Percentiles rank a stretch among this genome's conserved stretches.
These are phyloP conservation scores for Sphagnurus paluster DNA, from an alignment of 1,284 basidiomycete genomes.

Conservation along the genomic window DNA sequence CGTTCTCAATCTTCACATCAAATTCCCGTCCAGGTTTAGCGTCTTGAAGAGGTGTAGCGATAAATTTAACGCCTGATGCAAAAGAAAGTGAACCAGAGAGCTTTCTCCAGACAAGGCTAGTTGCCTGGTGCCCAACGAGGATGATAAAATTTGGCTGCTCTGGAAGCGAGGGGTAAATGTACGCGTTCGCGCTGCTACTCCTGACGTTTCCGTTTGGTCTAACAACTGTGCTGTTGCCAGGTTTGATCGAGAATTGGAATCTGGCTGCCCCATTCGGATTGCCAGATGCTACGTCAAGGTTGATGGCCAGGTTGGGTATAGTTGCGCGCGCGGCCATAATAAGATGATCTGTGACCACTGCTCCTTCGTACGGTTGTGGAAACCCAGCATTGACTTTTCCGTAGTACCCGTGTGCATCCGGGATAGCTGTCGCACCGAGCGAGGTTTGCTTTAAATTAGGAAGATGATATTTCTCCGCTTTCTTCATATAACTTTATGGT, in stretches of 20 bases:
- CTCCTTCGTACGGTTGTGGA: slow-evolving; percentile 19
- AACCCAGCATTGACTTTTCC: slow-evolving; percentile 19
- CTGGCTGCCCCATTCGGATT: slow-evolving; percentile 16
- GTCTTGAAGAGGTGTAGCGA: slow-evolving; percentile 5
- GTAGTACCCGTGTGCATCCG: slow-evolving; percentile 11
- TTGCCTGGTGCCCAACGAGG: slow-evolving; percentile 18
- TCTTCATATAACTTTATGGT: slow-evolving; percentile 16
- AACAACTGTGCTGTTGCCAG: slow-evolving; percentile 11
- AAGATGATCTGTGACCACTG: slow-evolving; percentile 1
- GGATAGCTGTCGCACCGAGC: slow-evolving; percentile 11
- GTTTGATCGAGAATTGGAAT: slow-evolving; percentile 19
- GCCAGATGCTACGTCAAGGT: slow-evolving; percentile 14
- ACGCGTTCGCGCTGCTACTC: slow-evolving; percentile 17
- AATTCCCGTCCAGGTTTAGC: background rate
- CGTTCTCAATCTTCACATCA: slow-evolving; percentile 2
- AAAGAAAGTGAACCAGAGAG: slow-evolving; percentile 4
- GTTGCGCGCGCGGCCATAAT: slow-evolving; percentile 3
- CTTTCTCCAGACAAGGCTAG: slow-evolving; percentile 8
- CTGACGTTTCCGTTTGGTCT: slow-evolving; percentile 9
- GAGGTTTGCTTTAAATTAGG: slow-evolving; percentile 12
- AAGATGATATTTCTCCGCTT: slow-evolving; percentile 13
- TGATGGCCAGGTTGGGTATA: slow-evolving; percentile 11
- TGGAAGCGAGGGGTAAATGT: slow-evolving; percentile 15
- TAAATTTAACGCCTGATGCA: slow-evolving; percentile 14
- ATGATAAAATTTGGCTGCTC: slow-evolving; percentile 17